Evolutionary conservation across 2,329 filamentous ascomycete species (phyloP).

Genomic region (Exophiala spinifera): DNA sequence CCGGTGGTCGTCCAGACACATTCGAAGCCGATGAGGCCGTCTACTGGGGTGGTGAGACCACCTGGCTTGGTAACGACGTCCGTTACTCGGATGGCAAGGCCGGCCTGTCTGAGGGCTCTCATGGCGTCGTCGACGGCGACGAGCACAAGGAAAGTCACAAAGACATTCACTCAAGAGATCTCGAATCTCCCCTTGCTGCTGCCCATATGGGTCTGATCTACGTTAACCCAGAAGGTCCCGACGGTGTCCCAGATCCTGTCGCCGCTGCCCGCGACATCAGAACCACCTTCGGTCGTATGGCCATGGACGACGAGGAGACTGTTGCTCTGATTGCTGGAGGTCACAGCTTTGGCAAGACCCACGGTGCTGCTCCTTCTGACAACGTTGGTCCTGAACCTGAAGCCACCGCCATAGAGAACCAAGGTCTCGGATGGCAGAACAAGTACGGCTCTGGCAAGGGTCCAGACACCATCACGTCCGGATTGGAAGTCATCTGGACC

Average conservation of each 20-base stretch:
- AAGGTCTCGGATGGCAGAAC: constrained; percentile 73
- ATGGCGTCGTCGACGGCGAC: constrained; percentile 44
- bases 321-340: constrained; percentile 75
- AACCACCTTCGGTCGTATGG: constrained; percentile 73
- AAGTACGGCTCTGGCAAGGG: constrained; percentile 63
- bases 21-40: constrained; percentile 73
- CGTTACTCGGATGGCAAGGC: constrained; percentile 59
- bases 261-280: constrained; percentile 71
- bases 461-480: constrained; percentile 70
- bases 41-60: constrained; percentile 74
- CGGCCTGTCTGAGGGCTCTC: constrained; percentile 38
- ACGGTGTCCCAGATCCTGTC: constrained; percentile 66
- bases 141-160: constrained; percentile 43
- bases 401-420: constrained; percentile 60
- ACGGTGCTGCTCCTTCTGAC: constrained; percentile 64
- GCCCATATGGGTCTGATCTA: constrained; percentile 77
- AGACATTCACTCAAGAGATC: constrained; percentile 58
- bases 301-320: constrained; percentile 79
- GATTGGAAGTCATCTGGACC: constrained; percentile 77
- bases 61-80: constrained; percentile 71
- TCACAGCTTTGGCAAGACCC: constrained; percentile 77
- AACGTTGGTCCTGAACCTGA: constrained; percentile 68
- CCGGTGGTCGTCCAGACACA: constrained; percentile 67
- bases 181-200: constrained; percentile 66
- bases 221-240: constrained; percentile 75